Conservation (phyloP, 805 yeast genomes). For the Zygosaccharomyces lentus region DNA sequence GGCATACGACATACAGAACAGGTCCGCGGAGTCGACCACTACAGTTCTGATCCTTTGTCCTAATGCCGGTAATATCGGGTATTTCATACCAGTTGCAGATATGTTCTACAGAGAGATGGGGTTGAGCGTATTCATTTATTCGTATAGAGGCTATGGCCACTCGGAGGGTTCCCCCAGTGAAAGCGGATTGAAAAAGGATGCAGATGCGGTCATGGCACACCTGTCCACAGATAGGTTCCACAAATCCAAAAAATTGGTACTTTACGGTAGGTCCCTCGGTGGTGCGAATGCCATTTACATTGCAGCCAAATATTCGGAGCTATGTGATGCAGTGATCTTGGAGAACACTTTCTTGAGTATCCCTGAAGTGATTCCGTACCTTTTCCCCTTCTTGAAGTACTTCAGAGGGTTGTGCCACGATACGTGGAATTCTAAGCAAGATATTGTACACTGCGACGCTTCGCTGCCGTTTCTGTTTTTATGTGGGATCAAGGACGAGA, state of each 20-base stretch:
- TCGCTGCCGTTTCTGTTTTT: slow-evolving; percentile 64
- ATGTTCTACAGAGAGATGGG: slow-evolving; percentile 58
- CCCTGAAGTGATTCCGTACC: slow-evolving; percentile 64
- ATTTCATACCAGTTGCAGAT: slow-evolving; percentile 74
- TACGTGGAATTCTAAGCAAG: slow-evolving; percentile 72
- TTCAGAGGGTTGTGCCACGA: slow-evolving; percentile 66
- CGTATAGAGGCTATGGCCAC: slow-evolving; percentile 87
- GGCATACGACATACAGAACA: slow-evolving; percentile 44
- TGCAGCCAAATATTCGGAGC: slow-evolving; percentile 51
- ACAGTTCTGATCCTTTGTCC: slow-evolving; percentile 81
- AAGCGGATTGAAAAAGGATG: slow-evolving; percentile 75
- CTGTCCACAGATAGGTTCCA: slow-evolving; percentile 49
- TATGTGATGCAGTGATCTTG: slow-evolving; percentile 61
- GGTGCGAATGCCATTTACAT: slow-evolving; percentile 91
- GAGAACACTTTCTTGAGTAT: slow-evolving; percentile 86
- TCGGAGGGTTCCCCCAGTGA: slow-evolving; percentile 77
- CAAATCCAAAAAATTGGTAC: slow-evolving; percentile 47
- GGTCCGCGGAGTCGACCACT: slow-evolving; percentile 39
- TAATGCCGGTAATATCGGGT: slow-evolving; percentile 95
- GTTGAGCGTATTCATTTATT: slow-evolving; percentile 76
- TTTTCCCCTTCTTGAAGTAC: slow-evolving; percentile 62
- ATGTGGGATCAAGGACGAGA: slow-evolving; percentile 75
- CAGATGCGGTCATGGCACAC: slow-evolving; percentile 62
- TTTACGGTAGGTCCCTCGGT: slow-evolving; percentile 89
- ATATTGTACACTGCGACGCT: slow-evolving; percentile 48